Percentiles rank a stretch among this genome's conserved stretches.
Evolutionary conservation across 352 stramenopile genomes (phyloP).

Genomic region (Peronospora farinosa): DNA sequence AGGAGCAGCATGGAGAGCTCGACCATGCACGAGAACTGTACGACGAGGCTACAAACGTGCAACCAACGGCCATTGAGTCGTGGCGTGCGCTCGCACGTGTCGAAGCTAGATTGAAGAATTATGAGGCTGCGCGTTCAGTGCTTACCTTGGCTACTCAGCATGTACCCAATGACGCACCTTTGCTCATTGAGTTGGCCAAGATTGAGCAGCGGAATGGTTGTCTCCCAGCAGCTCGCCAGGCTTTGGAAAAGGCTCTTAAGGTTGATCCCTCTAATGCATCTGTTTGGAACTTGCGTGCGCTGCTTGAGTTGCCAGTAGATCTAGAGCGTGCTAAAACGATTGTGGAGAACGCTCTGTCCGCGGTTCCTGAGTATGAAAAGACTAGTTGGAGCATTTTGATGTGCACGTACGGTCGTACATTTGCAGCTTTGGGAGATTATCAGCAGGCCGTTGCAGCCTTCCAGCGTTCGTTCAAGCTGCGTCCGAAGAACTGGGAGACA

Average conservation of each 20-base stretch:
- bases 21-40: constrained; percentile 69
- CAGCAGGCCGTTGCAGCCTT: constrained; percentile 75
- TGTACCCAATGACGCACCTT: constrained; percentile 52
- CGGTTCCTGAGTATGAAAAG: constrained; percentile 70
- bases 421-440: constrained; percentile 59
- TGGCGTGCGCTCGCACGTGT: constrained; percentile 68
- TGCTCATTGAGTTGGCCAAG: constrained; percentile 75
- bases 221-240: constrained; percentile 44
- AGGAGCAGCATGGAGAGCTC: constrained; percentile 64
- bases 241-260: constrained; percentile 70
- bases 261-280: constrained; percentile 56
- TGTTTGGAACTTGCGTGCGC: constrained; percentile 77
- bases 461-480: constrained; percentile 72
- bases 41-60: constrained; percentile 60
- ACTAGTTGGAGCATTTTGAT: constrained; percentile 81
- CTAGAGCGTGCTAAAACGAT: constrained; percentile 63
- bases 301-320: constrained; percentile 64
- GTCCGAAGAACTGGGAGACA: constrained; percentile 76
- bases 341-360: constrained; percentile 61
- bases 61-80: constrained; percentile 55
- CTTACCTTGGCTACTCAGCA: constrained; percentile 63
- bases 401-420: constrained; percentile 77
- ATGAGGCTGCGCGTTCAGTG: constrained; percentile 57
- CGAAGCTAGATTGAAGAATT: constrained; percentile 50
- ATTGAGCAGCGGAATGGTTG: constrained; percentile 73